Evolutionary conservation across 768 basidiomycete species (phyloP), one percentile per base, ranked within the genome.

Genomic region (Tremella fuciformis): DNA sequence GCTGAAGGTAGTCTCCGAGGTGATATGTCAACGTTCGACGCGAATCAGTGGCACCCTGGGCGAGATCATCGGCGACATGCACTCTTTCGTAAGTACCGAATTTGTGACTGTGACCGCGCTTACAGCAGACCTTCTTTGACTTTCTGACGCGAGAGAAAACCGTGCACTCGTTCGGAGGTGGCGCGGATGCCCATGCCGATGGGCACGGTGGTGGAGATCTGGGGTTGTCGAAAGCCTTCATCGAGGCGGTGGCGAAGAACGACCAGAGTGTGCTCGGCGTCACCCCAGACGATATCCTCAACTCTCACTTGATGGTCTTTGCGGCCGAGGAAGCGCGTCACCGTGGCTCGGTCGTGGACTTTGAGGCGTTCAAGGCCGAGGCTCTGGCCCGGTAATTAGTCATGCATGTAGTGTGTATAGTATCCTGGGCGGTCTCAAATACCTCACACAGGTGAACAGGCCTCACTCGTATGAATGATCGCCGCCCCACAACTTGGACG

Each of bases 1-100:
- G 15, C 25, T 21, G 16, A 34, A 16, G 37, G 15, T 9, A 52
- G 50, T 84, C 70, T 88, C 88, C 0, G 81, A 75, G 37, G 16
- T 78, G 83, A 40, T 90, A 47, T 90, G 89, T 74, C 81, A 87
- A 38, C 85, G 90, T 16, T 85, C 88, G 71, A 85, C 87, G 8
- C 83, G 88, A 13, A 78, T 91, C 70, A 88, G 91, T 73, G 91
- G 91, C 67, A 84, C 86, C 2, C 82, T 88, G 56, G 90, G 90
- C 3, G 90, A 91, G 76, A 85, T 92, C 53, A 81, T 91, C 18
- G 90, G 90, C 25, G 83, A 92, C 74, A 89, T 89, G 88, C 76
- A 57, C 13, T 81, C 77, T 9, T 89, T 87, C 69, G 87, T 84
- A 11, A 83, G 88, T 22, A 85, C 83, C 16, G 34, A 7, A 8